phyloP scores from a whole-genome alignment of 305 asterid species.

The Fraxinus floribunda region DNA sequence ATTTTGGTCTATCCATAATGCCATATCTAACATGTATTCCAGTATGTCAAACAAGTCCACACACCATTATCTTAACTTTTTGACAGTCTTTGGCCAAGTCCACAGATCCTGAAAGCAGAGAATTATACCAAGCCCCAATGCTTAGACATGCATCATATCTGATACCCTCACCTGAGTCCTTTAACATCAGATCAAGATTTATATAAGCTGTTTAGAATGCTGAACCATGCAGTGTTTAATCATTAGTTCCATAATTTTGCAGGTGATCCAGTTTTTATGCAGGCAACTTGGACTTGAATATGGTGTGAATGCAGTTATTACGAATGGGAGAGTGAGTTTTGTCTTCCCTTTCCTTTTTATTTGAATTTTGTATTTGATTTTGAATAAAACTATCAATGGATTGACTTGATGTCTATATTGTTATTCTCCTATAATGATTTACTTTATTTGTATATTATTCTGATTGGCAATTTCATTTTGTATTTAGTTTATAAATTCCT shows the following conservation, averaged over 20 bases:
- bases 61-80: neutral
- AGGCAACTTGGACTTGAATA: constrained; percentile 65
- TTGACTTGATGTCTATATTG: neutral
- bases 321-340: constrained; percentile 94
- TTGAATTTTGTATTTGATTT: constrained; percentile 21
- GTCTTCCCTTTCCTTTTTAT: constrained; percentile 25
- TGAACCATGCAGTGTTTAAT: constrained; percentile 22
- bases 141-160: neutral
- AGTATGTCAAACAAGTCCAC: neutral
- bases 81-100: neutral
- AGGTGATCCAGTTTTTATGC: constrained; percentile 79
- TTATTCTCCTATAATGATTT: constrained; percentile 10
- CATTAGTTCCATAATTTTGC: constrained; percentile 36
- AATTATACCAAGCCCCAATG: neutral
- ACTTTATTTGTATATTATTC: constrained; percentile 15
- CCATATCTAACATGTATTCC: neutral
- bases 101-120: neutral
- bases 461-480: constrained; percentile 16
- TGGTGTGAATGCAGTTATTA: constrained; percentile 81
- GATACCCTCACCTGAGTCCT: neutral
- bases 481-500: constrained; percentile 26
- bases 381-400: constrained; percentile 10
- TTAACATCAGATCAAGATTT: neutral
- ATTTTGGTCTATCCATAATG: neutral
- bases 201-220: constrained; percentile 5